Base-by-base conservation (phyloP, 139 green algal species). In the Chlorella sorokiniana region DNA sequence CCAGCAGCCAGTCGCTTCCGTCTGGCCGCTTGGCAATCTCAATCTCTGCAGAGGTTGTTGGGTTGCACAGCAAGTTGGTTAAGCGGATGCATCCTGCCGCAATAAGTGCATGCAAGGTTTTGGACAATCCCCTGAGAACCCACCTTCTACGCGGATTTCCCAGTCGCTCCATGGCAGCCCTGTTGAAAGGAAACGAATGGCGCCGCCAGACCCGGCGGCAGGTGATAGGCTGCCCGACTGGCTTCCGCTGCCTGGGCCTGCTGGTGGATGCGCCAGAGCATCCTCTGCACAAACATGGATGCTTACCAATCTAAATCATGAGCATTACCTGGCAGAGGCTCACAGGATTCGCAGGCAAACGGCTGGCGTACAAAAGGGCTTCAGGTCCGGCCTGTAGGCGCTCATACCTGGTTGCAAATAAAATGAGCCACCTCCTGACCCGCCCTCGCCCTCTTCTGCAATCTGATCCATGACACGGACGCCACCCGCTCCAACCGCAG, bases 1-100 rank as follows among this genome's bases (percentile, higher is more conserved):
- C 87, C 64, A 90, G 82, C 81, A 81, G 44, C 84, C 84, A 89
- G 2, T 86, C 65, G 0, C 37, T 44, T 51, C 87, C 87, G 44
- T 89, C 81, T 9, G 84, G 78, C 0, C 84, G 77, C 73, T 65
- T 71, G 37, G 42, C n/a, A 9, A 86, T 78, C 23, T 78, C 48
- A 8, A 86, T 27, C 70, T 84, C 80, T 80, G 69, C 81, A 75
- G 1, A 38, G 44, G 42, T 3, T 27, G n/a, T 23, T 20, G 4
- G 38, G 0, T 4, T n/a, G n/a, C n/a, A n/a, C n/a, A n/a, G n/a
- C n/a, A n/a, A n/a, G n/a, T n/a, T n/a, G n/a, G 69, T 31, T 9
- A 54, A n/a, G n/a, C n/a, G n/a, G n/a, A n/a, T n/a, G n/a, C n/a
- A n/a, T n/a, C n/a, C n/a, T n/a, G n/a, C n/a, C n/a, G n/a, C n/a